A percentile compares a stretch with the other conserved stretches of the same genome.
Conservation (phyloP, 2,329 filamentous ascomycete genomes). For the Diaporthe destruens region DNA sequence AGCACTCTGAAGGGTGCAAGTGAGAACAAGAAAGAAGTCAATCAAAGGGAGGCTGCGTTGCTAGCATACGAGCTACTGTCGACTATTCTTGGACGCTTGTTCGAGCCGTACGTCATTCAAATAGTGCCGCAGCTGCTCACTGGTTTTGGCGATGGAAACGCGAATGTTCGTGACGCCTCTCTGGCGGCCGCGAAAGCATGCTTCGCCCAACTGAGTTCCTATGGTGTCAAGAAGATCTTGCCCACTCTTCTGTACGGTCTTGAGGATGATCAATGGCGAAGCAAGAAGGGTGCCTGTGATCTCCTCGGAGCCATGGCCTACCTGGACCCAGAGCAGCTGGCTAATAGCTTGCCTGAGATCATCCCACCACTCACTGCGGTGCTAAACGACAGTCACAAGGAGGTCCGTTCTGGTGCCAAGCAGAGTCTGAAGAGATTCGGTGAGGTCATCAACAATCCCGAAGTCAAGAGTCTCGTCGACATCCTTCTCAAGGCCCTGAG, state of each 20-base stretch:
- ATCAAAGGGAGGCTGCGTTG: slow-evolving; percentile 89
- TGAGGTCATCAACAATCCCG: slow-evolving; percentile 97
- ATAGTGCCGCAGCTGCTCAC: slow-evolving; percentile 90
- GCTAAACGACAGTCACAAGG: slow-evolving; percentile 97
- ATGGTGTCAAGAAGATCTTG: slow-evolving; percentile 93
- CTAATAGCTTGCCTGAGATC: slow-evolving; percentile 92
- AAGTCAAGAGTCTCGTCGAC: slow-evolving; percentile 92
- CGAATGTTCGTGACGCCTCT: slow-evolving; percentile 92
- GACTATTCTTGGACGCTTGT: slow-evolving; percentile 85
- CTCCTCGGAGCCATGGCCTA: slow-evolving; percentile 98
- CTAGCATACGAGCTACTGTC: slow-evolving; percentile 93
- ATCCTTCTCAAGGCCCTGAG: slow-evolving; percentile 96
- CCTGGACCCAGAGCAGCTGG: slow-evolving; percentile 93
- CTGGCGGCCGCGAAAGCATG: slow-evolving; percentile 94
- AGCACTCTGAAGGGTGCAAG: slow-evolving; percentile 81
- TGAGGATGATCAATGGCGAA: slow-evolving; percentile 96
- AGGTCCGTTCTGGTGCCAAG: slow-evolving; percentile 92
- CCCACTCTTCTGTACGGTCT: slow-evolving; percentile 92
- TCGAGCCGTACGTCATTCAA: slow-evolving; percentile 97
- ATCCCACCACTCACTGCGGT: slow-evolving; percentile 95
- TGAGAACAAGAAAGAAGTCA: slow-evolving; percentile 95
- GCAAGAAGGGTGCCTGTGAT: slow-evolving; percentile 98
- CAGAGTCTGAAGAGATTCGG: slow-evolving; percentile 97
- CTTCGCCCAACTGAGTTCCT: slow-evolving; percentile 93
- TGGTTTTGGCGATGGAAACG: slow-evolving; percentile 89